Base-by-base conservation (phyloP, 768 basidiomycete genomes). In the Postia placenta region DNA sequence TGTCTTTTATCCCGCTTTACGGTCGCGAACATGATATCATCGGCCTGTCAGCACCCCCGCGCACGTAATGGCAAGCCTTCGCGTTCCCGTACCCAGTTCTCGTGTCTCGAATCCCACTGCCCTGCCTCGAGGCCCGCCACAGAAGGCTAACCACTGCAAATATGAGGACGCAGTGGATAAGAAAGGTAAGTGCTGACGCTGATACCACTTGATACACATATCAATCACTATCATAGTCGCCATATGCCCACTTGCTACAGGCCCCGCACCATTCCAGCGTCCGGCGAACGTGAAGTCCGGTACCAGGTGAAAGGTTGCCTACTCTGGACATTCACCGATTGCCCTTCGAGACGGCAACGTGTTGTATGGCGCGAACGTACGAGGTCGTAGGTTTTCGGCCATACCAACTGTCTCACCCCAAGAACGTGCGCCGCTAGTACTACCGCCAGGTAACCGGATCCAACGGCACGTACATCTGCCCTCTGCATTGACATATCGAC, bases 61-160 rank as follows among this genome's bases (percentile, higher is more conserved):
- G 25, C 40, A 41, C 12, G 40, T 24, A 24, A 27, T 26, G 20
- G 42, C 42, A 17, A n/a, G 7, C 17, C 23, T 27, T 5, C 42
- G 28, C 4, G 9, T 26, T 26, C 22, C 26, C 17, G 42, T 15
- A 43, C n/a, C 26, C 23, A 43, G 25, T 26, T 26, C 26, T 22
- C 42, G 28, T 24, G 4, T n/a, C 11, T 26, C 23, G 24, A 43
- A 15, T 33, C 30, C 7, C 9, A 33, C 30, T 33, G 30, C 30
- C 30, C 42, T 26, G 24, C 42, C 42, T 43, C 42, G 42, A 43
- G 42, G 42, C 42, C 26, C 24, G 42, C 42, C 42, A 43, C 42
- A 22, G 12, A 25, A 19, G 12, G 19, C 42, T 26, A 43, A 43
- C 17, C 42, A 43, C n/a, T 27, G 17, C 24, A 22, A 43, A 19